Conservation (phyloP, 2,329 filamentous ascomycete genomes). For the Stenocarpella maydis region DNA sequence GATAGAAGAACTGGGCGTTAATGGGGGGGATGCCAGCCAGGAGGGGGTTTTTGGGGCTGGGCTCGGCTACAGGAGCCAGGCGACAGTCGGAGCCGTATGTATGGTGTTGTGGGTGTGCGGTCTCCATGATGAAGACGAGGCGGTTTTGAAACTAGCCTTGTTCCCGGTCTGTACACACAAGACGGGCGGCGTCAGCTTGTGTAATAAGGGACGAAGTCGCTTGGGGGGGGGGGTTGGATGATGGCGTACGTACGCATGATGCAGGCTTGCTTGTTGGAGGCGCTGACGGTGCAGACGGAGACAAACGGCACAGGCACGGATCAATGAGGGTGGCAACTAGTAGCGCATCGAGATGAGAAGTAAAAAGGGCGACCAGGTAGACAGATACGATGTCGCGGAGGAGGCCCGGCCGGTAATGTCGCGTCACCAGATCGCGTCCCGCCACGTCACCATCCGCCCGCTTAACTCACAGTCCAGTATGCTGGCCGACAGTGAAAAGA, state of each 20-base stretch:
- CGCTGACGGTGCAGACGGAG: not conserved
- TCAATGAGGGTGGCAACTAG: not conserved
- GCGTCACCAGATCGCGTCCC: not conserved
- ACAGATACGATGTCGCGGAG: not conserved
- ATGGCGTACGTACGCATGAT: slow-evolving; percentile 5
- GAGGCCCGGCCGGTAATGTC: not conserved
- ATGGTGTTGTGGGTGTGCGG: slow-evolving; percentile 47
- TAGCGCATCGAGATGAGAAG: not conserved
- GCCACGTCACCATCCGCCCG: slow-evolving; percentile 9
- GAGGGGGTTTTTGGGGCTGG: slow-evolving; percentile 44
- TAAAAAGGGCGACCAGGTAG: too few relatives aligned
- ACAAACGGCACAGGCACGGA: not conserved
- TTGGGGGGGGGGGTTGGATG: too few relatives aligned
- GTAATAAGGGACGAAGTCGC: too few relatives aligned
- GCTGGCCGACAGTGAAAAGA: not conserved
- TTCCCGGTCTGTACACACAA: not conserved
- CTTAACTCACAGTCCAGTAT: not conserved
- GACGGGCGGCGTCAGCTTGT: not conserved
- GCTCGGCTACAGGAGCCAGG: slow-evolving; percentile 56
- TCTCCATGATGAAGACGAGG: slow-evolving; percentile 14
- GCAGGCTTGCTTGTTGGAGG: not conserved
- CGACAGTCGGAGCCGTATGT: slow-evolving; percentile 69
- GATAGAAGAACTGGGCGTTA: slow-evolving; percentile 84
- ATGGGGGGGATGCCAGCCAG: slow-evolving; percentile 65
- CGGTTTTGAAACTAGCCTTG: not conserved